Evolutionary conservation across 73 alveolate genomes (phyloP).

Genomic region (Paramecium octaurelia): DNA sequence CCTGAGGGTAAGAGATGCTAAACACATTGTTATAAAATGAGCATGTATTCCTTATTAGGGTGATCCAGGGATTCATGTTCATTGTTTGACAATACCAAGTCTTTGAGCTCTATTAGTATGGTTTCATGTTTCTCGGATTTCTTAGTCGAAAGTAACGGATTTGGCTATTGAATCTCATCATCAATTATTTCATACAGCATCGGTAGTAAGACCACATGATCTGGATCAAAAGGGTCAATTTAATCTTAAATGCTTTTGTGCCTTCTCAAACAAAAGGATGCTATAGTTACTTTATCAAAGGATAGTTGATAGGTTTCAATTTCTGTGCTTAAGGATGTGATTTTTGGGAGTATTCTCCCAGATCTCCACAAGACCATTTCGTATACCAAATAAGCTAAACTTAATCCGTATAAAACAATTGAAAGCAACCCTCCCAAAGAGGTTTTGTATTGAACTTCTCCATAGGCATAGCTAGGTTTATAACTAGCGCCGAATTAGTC

Average conservation of each 20-base stretch:
- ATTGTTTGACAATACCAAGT: neutral
- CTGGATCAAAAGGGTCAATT: conserved; percentile 3
- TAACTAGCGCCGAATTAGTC: conserved; percentile 27
- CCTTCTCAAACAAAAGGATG: neutral
- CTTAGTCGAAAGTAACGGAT: neutral
- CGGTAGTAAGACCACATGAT: neutral
- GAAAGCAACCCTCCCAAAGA: conserved; percentile 15
- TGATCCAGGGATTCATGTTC: neutral
- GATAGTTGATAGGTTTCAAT: neutral
- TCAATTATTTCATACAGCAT: neutral
- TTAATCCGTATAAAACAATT: neutral
- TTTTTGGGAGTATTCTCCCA: neutral
- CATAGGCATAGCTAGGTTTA: neutral
- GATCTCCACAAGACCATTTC: neutral
- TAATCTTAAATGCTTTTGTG: neutral
- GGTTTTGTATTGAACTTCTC: neutral
- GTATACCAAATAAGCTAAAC: conserved; percentile 17
- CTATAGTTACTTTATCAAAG: neutral
- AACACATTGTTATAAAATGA: neutral
- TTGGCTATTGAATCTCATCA: neutral
- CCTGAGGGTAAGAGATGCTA: neutral
- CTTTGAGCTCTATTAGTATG: neutral
- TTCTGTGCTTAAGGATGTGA: neutral
- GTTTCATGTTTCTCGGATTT: neutral
- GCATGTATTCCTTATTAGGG: neutral